Evolutionary conservation across 2,329 filamentous ascomycete genomes (phyloP), one percentile per base, ranked within the genome.

Genomic region (Aspergillus aculeatinus): DNA sequence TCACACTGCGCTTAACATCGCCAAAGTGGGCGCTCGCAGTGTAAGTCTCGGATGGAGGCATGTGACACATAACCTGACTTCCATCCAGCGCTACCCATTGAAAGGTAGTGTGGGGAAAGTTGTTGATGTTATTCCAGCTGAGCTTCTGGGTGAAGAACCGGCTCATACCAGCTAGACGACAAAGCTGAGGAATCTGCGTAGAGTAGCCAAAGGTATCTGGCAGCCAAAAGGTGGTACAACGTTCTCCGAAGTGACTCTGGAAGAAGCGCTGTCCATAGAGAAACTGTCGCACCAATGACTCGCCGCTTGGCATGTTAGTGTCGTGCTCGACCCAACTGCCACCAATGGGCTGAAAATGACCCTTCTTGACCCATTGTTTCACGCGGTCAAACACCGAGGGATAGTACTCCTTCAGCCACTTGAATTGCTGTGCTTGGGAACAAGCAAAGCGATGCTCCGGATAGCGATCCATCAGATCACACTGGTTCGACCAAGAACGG

Each of bases 91-190:
- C 87, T 33, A 99, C 93, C 95, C 95, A 99, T 77, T 96, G 96
- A 83, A 99, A 99, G 0, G 95, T 98, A 5, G 95, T 98, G 73
- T 98, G 95, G 0, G 95, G 95, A 79, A 98, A 99, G 72, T 90
- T 96, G 80, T 98, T 98, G 83, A 98, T 98, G 75, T 98, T 98
- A 81, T 98, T 98, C 95, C 95, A 99, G 81, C 94, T 98, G 61
- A 99, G 82, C 80, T 99, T 99, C 77, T 99, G 95, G 0, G 95
- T 99, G 71, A 99, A 89, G 81, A 99, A 99, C 35, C 94, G 87
- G 60, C 86, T 90, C 95, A 99, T 98, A 21, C 92, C 94, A n/a
- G 95, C 90, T 29, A 97, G 81, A 3, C 94, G 89, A 73, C 92
- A 98, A 48, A 99, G 82, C 72, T 99, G 95, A 12, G 95, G 95